phyloP scores from a whole-genome alignment of 768 basidiomycete genomes.

The Lentinula sp. region DNA sequence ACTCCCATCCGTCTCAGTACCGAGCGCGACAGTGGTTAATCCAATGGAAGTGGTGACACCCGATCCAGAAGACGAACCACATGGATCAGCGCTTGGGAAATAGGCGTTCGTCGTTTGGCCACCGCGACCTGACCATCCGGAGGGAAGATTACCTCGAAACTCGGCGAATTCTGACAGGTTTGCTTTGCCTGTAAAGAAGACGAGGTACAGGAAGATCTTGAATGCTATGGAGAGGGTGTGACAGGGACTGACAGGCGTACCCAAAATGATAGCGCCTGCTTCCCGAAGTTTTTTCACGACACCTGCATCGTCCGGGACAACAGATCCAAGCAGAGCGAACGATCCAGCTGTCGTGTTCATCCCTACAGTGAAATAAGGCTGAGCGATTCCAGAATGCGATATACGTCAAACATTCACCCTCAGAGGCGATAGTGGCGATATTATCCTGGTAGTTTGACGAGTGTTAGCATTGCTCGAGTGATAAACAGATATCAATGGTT shows the following conservation, averaged over 20 bases:
- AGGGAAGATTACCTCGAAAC: constrained; percentile 22
- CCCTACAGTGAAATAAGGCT: constrained; percentile 11
- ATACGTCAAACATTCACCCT: constrained; percentile 13
- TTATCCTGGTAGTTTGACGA: constrained; percentile 15
- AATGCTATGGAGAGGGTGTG: not conserved
- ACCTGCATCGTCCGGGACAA: constrained; percentile 27
- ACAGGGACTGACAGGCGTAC: constrained; percentile 8
- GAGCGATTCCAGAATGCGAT: too few species aligned
- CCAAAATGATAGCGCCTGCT: constrained; percentile 29
- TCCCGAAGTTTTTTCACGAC: constrained; percentile 23
- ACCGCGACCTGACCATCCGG: constrained; percentile 14
- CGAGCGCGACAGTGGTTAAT: constrained; percentile 39
- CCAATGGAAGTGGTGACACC: constrained; percentile 49
- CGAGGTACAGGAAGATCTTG: not conserved
- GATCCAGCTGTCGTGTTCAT: constrained; percentile 38
- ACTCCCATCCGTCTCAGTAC: constrained; percentile 49
- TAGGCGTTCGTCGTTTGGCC: constrained; percentile 48
- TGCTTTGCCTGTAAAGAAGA: constrained; percentile 25
- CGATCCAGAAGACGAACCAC: constrained; percentile 57
- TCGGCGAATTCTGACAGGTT: constrained; percentile 33
- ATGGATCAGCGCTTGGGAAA: constrained; percentile 45
- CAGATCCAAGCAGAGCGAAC: constrained; percentile 26
- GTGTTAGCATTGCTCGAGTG: not conserved
- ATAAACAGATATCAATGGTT: too few species aligned
- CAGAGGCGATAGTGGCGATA: constrained; percentile 22